Evolutionary conservation across 306 rosid species (phyloP).

Genomic region (Hylodesmum podocarpum): DNA sequence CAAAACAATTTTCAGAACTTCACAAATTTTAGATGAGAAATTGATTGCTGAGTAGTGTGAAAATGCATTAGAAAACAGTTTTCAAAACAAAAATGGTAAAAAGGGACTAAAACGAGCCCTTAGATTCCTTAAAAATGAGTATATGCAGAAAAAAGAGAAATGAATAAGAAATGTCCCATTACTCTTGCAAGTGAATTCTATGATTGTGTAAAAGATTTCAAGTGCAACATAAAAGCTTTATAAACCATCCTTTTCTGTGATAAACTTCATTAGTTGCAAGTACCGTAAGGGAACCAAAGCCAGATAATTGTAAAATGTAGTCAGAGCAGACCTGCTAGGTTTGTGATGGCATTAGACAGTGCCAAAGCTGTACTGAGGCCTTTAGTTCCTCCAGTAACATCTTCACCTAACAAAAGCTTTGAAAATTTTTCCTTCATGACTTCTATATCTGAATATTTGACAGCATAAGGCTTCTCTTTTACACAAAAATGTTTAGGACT

Average conservation of each 20-base stretch:
- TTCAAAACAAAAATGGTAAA: no score
- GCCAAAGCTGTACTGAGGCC: slow-evolving; percentile 78
- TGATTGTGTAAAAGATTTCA: not conserved
- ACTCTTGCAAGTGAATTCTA: slow-evolving; percentile 13
- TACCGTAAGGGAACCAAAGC: not conserved
- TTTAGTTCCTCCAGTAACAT: slow-evolving; percentile 79
- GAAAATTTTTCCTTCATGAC: slow-evolving; percentile 86
- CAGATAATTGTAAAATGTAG: not conserved
- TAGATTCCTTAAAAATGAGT: slow-evolving; percentile 3
- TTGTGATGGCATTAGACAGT: slow-evolving; percentile 80
- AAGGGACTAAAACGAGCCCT: no score
- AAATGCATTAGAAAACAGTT: no score
- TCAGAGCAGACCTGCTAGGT: slow-evolving; percentile 68
- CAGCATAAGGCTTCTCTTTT: slow-evolving; percentile 58
- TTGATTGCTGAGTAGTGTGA: no score
- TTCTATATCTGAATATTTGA: slow-evolving; percentile 65
- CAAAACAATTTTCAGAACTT: no score
- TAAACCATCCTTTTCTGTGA: not conserved
- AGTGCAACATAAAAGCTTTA: not conserved
- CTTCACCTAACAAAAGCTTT: slow-evolving; percentile 85
- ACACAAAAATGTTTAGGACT: slow-evolving; percentile 56
- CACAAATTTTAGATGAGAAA: no score
- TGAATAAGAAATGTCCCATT: not conserved
- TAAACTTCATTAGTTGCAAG: not conserved
- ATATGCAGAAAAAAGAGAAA: slow-evolving; percentile 16